phyloP scores from a whole-genome alignment of 306 rosid genomes.

The Vicia faba region DNA sequence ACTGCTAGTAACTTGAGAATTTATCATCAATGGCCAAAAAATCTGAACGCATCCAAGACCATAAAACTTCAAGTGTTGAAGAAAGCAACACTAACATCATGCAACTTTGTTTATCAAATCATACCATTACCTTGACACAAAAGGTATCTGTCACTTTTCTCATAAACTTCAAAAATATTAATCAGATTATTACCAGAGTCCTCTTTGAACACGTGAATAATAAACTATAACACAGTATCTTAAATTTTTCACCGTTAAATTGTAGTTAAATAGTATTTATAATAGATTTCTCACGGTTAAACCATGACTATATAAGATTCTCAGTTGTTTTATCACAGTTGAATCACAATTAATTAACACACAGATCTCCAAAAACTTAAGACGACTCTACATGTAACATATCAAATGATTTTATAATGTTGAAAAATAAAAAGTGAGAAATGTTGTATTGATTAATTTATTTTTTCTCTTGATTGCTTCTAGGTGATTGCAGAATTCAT shows the following conservation, averaged over 20 bases:
- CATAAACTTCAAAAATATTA: neutral
- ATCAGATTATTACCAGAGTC: neutral
- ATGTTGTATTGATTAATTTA: neutral
- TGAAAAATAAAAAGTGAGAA: neutral
- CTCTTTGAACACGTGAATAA: no score
- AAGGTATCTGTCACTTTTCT: constrained; percentile 25
- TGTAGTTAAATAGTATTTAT: no score
- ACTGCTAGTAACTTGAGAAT: neutral
- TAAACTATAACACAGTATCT: no score
- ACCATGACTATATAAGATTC: no score
- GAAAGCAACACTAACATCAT: constrained; percentile 22
- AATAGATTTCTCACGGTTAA: no score
- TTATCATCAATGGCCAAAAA: constrained; percentile 25
- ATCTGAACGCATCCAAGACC: constrained; percentile 12
- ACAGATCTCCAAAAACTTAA: no score
- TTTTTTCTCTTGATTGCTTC: neutral
- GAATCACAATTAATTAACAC: no score
- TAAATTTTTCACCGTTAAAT: no score
- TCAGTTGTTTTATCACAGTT: no score
- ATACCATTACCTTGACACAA: constrained; percentile 18
- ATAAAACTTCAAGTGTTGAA: constrained; percentile 31
- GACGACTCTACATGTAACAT: no score
- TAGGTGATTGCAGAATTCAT: constrained; percentile 51
- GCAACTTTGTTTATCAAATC: constrained; percentile 32
- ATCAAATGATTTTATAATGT: no score